These are phyloP conservation scores for Saccharomycopsis microspora DNA, from an alignment of 805 yeast genomes.

Conservation along the genomic window DNA sequence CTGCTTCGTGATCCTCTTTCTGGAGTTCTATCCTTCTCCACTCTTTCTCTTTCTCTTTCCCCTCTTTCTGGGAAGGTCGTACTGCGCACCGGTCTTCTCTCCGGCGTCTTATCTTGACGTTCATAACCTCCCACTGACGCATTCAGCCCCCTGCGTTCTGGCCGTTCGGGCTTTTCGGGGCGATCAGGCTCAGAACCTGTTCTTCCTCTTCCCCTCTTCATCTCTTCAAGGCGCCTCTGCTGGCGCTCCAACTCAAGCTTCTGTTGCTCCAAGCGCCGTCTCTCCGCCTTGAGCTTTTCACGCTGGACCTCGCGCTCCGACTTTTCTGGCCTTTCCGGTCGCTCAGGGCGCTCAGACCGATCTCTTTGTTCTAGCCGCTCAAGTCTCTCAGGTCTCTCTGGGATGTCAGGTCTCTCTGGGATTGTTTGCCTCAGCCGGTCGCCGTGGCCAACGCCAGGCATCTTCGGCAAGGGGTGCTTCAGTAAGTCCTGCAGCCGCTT, in stretches of 20 bases:
- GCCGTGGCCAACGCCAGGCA: conserved; percentile 1
- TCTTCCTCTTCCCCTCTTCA: conserved; percentile 3
- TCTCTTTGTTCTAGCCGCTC: too few species aligned
- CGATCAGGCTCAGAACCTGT: too few species aligned
- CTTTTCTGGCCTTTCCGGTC: not conserved
- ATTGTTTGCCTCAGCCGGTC: not conserved
- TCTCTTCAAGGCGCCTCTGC: conserved; percentile 10
- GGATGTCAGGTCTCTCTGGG: too few species aligned
- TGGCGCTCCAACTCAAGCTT: conserved; percentile 12
- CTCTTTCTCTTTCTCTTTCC: conserved; percentile 3
- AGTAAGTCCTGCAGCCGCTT: conserved; percentile 13
- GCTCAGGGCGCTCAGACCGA: not conserved
- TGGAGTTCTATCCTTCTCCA: conserved; percentile 1
- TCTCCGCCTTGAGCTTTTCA: conserved; percentile 7
- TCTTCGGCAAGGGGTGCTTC: conserved; percentile 15
- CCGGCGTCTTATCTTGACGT: not conserved
- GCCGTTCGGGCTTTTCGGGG: too few species aligned
- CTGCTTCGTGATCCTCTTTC: not conserved
- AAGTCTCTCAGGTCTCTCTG: too few species aligned
- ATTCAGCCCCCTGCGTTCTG: too few species aligned
- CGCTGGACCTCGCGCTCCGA: conserved; percentile 5
- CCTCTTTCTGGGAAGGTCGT: conserved; percentile 3
- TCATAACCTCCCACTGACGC: too few species aligned
- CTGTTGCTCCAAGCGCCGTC: conserved; percentile 10
- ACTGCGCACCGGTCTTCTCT: not conserved